phyloP scores from a whole-genome alignment of 192 early-diverging fungal genomes.

The Pecoramyces ruminantium region DNA sequence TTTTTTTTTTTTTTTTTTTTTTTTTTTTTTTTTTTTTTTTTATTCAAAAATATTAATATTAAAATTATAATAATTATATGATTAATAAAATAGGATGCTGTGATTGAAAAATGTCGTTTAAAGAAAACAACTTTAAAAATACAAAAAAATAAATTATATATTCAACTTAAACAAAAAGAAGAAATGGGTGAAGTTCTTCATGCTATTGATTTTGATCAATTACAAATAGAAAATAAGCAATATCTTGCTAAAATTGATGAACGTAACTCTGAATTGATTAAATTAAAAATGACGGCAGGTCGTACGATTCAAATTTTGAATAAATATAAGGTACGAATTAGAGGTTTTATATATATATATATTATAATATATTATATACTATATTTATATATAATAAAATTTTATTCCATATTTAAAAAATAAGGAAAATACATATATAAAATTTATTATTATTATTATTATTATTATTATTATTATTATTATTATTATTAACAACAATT shows the following conservation, averaged over 20 bases:
- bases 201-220: slow-evolving; percentile 47
- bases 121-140: slow-evolving; percentile 40
- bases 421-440: too few relatives aligned
- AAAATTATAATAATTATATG: too few relatives aligned
- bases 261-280: slow-evolving; percentile 36
- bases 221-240: slow-evolving; percentile 49
- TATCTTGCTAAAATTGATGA: slow-evolving; percentile 45
- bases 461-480: too few relatives aligned
- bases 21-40: too few relatives aligned
- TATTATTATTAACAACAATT: too few relatives aligned
- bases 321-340: slow-evolving; percentile 23
- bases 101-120: slow-evolving; percentile 39
- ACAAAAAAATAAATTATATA: slow-evolving; percentile 41
- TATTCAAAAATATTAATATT: too few relatives aligned
- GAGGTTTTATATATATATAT: too few relatives aligned
- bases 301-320: slow-evolving; percentile 40
- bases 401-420: too few relatives aligned
- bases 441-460: too few relatives aligned
- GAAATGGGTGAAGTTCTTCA: slow-evolving; percentile 51
- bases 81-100: slow-evolving; percentile 24
- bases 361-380: too few relatives aligned
- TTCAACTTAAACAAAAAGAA: slow-evolving; percentile 48
- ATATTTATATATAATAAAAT: too few relatives aligned
- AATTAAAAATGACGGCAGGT: slow-evolving; percentile 43
- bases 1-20: too few relatives aligned